Conservation (phyloP, 2,329 filamentous ascomycete species). For the Penicillium sp. region DNA sequence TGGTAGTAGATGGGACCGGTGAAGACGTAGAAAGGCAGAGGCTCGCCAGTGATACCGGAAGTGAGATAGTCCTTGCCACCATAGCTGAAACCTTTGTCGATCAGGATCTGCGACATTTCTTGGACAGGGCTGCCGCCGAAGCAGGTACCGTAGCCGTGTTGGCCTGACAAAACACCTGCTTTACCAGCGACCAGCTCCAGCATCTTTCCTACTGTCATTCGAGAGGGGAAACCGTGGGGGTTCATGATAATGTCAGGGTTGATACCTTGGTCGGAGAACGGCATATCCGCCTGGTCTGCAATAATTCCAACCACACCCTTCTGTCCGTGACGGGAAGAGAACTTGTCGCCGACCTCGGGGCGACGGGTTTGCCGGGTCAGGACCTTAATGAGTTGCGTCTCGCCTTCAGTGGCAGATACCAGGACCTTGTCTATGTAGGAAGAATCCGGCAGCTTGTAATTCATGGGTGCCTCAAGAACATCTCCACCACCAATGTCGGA, state of each 20-base stretch:
- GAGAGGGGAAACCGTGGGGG: constrained; percentile 97
- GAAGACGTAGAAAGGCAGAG: constrained; percentile 93
- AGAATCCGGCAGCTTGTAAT: constrained; percentile 79
- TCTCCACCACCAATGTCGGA: constrained; percentile 54
- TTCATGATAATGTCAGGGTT: constrained; percentile 99
- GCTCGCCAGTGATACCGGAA: constrained; percentile 89
- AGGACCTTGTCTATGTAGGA: constrained; percentile 96
- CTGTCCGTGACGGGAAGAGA: constrained; percentile 96
- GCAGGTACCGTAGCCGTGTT: constrained; percentile 83
- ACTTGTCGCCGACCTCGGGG: constrained; percentile 96
- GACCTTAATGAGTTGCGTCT: constrained; percentile 85
- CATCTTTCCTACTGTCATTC: constrained; percentile 99
- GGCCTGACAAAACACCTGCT: constrained; percentile 80
- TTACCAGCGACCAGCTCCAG: constrained; percentile 93
- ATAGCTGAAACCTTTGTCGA: constrained; percentile 90
- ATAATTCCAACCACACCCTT: constrained; percentile 98
- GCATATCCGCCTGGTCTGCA: constrained; percentile 93
- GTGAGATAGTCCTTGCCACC: constrained; percentile 97
- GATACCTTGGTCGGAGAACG: constrained; percentile 85
- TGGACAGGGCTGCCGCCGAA: constrained; percentile 83
- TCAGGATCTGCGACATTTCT: constrained; percentile 80
- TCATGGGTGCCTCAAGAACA: constrained; percentile 45
- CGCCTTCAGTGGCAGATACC: constrained; percentile 83
- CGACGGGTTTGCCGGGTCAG: constrained; percentile 93
- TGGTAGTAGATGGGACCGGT: constrained; percentile 99